phyloP scores from a whole-genome alignment of 2,329 filamentous ascomycete species.

The Cordyceps javanica region DNA sequence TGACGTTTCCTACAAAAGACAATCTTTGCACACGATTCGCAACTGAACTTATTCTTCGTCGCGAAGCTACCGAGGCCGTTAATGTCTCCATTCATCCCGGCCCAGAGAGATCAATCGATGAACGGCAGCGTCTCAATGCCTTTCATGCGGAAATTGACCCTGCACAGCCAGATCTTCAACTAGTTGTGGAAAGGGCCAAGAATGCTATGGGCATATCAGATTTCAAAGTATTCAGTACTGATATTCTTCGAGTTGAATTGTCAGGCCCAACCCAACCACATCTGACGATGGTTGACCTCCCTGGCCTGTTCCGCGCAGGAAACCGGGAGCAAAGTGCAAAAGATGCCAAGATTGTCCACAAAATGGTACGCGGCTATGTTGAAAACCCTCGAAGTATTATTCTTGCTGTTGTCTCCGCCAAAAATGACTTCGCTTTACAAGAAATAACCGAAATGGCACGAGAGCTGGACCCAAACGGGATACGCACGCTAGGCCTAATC shows the following conservation, averaged over 20 bases:
- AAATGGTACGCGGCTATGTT: slow-evolving; percentile 52
- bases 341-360: slow-evolving; percentile 38
- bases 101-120: slow-evolving; percentile 19
- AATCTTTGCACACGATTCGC: slow-evolving; percentile 57
- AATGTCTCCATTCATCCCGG: slow-evolving; percentile 28
- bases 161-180: slow-evolving; percentile 22
- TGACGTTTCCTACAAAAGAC: slow-evolving; percentile 53
- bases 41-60: slow-evolving; percentile 54
- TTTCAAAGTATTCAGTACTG: slow-evolving; percentile 35
- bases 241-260: slow-evolving; percentile 43
- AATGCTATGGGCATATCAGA: slow-evolving; percentile 42
- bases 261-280: slow-evolving; percentile 41
- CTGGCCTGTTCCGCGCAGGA: slow-evolving; percentile 47
- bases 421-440: slow-evolving; percentile 51
- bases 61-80: slow-evolving; percentile 27
- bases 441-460: slow-evolving; percentile 43
- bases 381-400: slow-evolving; percentile 50
- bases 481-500: slow-evolving; percentile 44
- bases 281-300: slow-evolving; percentile 54
- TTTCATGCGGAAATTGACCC: slow-evolving; percentile 21
- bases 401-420: slow-evolving; percentile 51
- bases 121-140: slow-evolving; percentile 19
- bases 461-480: slow-evolving; percentile 24
- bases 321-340: slow-evolving; percentile 38
- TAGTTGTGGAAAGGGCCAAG: slow-evolving; percentile 35